Conservation (phyloP, 2,329 filamentous ascomycete species). For the Diplodia sapinea region DNA sequence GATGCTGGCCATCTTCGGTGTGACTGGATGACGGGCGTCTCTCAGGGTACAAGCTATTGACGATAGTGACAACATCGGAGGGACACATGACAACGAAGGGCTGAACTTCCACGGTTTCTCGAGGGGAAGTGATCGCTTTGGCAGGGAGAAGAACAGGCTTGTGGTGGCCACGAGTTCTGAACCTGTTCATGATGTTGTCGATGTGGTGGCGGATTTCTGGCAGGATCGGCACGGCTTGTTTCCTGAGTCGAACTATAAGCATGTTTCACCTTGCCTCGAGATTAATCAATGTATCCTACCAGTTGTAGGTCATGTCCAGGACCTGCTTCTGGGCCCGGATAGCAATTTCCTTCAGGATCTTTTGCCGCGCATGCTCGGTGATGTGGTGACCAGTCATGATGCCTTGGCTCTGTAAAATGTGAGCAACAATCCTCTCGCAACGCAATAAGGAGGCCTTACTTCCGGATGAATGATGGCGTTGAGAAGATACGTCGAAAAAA, state of each 20-base stretch:
- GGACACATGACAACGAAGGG: conserved; percentile 81
- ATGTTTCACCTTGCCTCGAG: conserved; percentile 31
- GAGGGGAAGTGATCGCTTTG: conserved; percentile 72
- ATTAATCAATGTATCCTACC: conserved; percentile 56
- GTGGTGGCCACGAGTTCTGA: conserved; percentile 50
- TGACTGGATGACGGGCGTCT: conserved; percentile 66
- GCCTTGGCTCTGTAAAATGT: conserved; percentile 58
- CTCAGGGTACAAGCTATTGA: conserved; percentile 84
- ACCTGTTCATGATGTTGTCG: conserved; percentile 71
- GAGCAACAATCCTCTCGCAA: conserved; percentile 38
- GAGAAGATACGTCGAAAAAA: conserved; percentile 86
- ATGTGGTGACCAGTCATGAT: conserved; percentile 89
- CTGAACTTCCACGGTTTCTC: conserved; percentile 78
- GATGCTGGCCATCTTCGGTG: conserved; percentile 53
- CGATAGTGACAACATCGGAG: conserved; percentile 77
- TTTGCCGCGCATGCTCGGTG: conserved; percentile 86
- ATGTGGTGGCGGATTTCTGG: conserved; percentile 70
- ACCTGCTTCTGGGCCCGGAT: conserved; percentile 80
- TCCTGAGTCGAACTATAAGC: conserved; percentile 47
- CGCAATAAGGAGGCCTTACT: conserved; percentile 53
- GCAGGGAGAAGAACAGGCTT: conserved; percentile 70
- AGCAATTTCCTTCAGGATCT: conserved; percentile 73
- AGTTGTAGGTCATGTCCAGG: conserved; percentile 72
- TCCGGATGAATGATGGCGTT: conserved; percentile 89
- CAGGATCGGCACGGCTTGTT: conserved; percentile 67